A percentile compares a stretch with the other conserved stretches of the same genome.
These are phyloP conservation scores for Ogataea glucozyma DNA, from an alignment of 805 yeast genomes.

Conservation along the genomic window DNA sequence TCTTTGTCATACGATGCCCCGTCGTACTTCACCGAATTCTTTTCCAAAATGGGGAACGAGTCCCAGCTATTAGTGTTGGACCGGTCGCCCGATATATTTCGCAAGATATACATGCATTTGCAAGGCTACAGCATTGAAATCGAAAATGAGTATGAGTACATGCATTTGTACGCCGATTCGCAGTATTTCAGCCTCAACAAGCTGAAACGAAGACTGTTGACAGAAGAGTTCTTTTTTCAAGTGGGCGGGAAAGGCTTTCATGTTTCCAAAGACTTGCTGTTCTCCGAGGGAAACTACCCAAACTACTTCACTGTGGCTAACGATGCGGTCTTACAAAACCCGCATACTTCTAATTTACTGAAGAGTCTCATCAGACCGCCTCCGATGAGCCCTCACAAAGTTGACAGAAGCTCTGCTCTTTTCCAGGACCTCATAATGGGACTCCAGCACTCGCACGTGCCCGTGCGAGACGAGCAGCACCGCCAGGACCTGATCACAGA, in stretches of 20 bases:
- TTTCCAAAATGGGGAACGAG: constrained; percentile 41
- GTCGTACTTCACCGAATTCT: constrained; percentile 79
- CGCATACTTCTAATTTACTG: constrained; percentile 38
- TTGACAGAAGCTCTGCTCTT: constrained; percentile 51
- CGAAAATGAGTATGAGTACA: constrained; percentile 58
- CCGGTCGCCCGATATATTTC: constrained; percentile 69
- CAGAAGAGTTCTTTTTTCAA: constrained; percentile 56
- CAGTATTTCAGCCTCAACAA: constrained; percentile 66
- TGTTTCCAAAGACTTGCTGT: constrained; percentile 56
- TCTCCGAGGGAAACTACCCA: constrained; percentile 67
- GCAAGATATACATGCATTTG: constrained; percentile 65
- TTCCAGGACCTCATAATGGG: constrained; percentile 57
- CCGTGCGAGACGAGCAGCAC: constrained; percentile 52
- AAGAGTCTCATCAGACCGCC: constrained; percentile 71
- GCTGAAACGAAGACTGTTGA: constrained; percentile 47
- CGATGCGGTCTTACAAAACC: constrained; percentile 52
- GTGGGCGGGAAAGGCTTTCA: constrained; percentile 63
- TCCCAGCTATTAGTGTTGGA: constrained; percentile 61
- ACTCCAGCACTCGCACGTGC: constrained; percentile 54
- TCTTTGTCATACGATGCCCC: constrained; percentile 86
- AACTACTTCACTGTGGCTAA: constrained; percentile 72
- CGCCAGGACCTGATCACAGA: constrained; percentile 62
- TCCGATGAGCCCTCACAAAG: constrained; percentile 59
- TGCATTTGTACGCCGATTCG: constrained; percentile 68
- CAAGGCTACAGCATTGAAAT: constrained; percentile 77